Base-by-base conservation (phyloP, 495 filamentous ascomycete genomes). In the Annulohypoxylon moriforme region DNA sequence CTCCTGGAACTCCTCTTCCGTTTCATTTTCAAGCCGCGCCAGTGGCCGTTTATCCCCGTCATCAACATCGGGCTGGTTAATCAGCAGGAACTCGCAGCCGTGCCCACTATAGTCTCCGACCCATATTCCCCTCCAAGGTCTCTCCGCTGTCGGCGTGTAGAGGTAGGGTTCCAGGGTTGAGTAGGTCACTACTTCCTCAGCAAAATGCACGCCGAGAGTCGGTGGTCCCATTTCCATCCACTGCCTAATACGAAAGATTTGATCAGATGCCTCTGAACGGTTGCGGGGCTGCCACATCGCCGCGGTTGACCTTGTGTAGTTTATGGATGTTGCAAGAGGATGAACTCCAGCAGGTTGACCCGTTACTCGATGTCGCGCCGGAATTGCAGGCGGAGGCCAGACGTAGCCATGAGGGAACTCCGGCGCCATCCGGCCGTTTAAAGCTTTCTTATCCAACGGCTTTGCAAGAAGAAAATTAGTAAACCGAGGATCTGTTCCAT, bases 91-190 rank as follows among this genome's bases (percentile, higher is more conserved):
- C 77, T 98, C 94, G 78, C 92, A 96, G 1, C 94, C 93, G 75
- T 98, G 94, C 0, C 86, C 89, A 11, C 89, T 89, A 74, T 96
- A 97, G 75, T 97, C 94, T 4, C 95, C 95, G 9, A 95, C 91
- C 92, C 93, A 98, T 22, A 98, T 91, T 0, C 95, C 95, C 68
- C 92, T 89, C 75, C 87, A 97, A 0, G 93, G 94, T 76, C 93
- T 93, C 42, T 89, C 82, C n/a, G 78, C 76, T 0, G 93, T 94
- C 0, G 94, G 93, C 0, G 89, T 94, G 75, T 96, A 97, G 22
- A 89, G 76, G 4, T 79, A 82, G 13, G 87, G 85, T 61, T 91
- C 88, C 2, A 98, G 84, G 0, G 95, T 94, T 13, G 91, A 85
- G 69, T 89, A 97, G 1, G 92, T 97, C 29, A 87, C 82, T 25